Percentiles rank a stretch among this genome's conserved stretches.
These are phyloP conservation scores for Pichia sp. DNA, from an alignment of 1,139 yeast genomes.

Conservation along the genomic window DNA sequence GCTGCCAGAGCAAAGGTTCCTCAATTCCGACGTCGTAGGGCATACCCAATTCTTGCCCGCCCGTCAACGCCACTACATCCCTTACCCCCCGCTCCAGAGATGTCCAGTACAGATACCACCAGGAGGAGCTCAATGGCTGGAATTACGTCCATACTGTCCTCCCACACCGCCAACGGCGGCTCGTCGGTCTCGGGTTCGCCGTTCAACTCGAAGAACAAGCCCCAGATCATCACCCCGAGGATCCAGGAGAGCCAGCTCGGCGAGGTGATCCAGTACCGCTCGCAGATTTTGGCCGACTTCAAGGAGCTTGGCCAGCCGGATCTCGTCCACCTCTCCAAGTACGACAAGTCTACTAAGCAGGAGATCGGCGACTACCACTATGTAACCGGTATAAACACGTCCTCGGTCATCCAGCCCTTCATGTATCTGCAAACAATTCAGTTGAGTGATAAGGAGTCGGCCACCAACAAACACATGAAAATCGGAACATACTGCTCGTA, in stretches of 20 bases:
- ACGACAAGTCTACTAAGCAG: slow-evolving; percentile 35
- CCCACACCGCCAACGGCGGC: not conserved
- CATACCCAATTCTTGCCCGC: not conserved
- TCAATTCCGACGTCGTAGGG: not conserved
- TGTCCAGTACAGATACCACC: slow-evolving; percentile 10
- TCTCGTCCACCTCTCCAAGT: slow-evolving; percentile 62
- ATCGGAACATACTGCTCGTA: slow-evolving; percentile 47
- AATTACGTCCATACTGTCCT: slow-evolving; percentile 1
- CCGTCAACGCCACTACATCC: not conserved
- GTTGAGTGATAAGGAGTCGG: slow-evolving; percentile 23
- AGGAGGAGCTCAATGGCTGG: slow-evolving; percentile 11
- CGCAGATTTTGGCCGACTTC: slow-evolving; percentile 24
- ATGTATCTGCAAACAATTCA: slow-evolving; percentile 70
- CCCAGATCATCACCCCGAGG: slow-evolving; percentile 26
- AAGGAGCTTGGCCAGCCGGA: slow-evolving; percentile 84
- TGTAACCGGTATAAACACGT: slow-evolving; percentile 62
- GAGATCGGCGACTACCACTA: slow-evolving; percentile 58
- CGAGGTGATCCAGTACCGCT: slow-evolving; percentile 30
- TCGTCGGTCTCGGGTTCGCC: slow-evolving; percentile 4
- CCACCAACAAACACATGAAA: slow-evolving; percentile 28
- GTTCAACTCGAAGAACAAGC: slow-evolving; percentile 14
- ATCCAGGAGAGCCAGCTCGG: slow-evolving; percentile 32
- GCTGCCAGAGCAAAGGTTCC: not conserved
- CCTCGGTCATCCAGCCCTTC: slow-evolving; percentile 56
- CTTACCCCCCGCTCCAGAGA: not conserved